phyloP scores from a whole-genome alignment of 2,329 filamentous ascomycete genomes.

The Penicillium sumatraense region DNA sequence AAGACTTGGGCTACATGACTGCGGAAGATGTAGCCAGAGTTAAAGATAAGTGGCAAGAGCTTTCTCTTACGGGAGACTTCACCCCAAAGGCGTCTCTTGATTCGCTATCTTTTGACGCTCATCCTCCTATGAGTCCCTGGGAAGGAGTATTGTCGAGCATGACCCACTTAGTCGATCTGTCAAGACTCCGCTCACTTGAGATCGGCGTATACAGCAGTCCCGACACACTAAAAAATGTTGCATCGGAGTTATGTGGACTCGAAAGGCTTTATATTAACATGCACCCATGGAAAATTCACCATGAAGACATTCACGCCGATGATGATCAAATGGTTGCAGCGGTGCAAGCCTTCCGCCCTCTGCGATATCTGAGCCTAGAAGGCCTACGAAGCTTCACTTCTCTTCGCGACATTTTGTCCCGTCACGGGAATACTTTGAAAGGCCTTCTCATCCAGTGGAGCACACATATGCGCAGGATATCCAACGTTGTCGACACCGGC shows the following conservation, averaged over 20 bases:
- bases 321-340: slow-evolving; percentile 2
- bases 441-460: background rate
- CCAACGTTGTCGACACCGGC: background rate
- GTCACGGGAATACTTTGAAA: background rate
- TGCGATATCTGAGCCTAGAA: background rate
- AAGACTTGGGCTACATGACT: background rate
- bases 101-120: background rate
- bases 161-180: slow-evolving; percentile 1
- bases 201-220: slow-evolving; percentile 4
- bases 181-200: background rate
- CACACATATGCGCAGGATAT: background rate
- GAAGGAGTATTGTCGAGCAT: slow-evolving; percentile 1
- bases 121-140: background rate
- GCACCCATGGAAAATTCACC: slow-evolving; percentile 1
- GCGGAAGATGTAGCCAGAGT: background rate
- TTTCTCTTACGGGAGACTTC: background rate
- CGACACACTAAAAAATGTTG: background rate
- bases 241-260: background rate
- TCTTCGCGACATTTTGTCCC: background rate
- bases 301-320: background rate
- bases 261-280: slow-evolving; percentile 5
- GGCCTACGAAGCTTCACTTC: slow-evolving; percentile 1
- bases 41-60: background rate
- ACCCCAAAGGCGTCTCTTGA: background rate
- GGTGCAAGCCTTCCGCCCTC: background rate